phyloP scores from a whole-genome alignment of 2,329 filamentous ascomycete species.

The Ceratocystiopsis brevicomis region DNA sequence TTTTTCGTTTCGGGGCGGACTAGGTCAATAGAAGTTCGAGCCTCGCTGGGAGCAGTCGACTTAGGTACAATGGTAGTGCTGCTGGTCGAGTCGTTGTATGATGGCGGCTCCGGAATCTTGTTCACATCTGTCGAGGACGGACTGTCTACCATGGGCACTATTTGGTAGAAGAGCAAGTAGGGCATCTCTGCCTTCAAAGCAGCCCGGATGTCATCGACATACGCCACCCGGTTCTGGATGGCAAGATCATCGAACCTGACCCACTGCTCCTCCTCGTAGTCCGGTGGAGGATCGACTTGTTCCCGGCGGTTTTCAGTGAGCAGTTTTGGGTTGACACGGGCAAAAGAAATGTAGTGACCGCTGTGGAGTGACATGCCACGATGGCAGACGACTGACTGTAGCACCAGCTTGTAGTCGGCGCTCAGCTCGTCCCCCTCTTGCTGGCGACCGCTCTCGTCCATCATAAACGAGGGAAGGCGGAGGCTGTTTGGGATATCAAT shows the following conservation, averaged over 20 bases:
- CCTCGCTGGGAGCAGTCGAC: too few species aligned
- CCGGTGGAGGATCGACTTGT: conserved; percentile 37
- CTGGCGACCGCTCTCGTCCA: conserved; percentile 51
- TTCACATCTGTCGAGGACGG: conserved; percentile 27
- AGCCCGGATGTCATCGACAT: conserved; percentile 59
- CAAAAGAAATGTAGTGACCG: conserved; percentile 79
- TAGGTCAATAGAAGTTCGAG: too few species aligned
- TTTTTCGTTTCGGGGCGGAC: too few species aligned
- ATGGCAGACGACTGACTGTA: conserved; percentile 88
- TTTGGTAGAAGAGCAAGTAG: conserved; percentile 89
- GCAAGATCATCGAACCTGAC: conserved; percentile 80
- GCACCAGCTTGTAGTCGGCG: conserved; percentile 79
- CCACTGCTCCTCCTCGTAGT: conserved; percentile 61
- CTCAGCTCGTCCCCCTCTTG: conserved; percentile 43
- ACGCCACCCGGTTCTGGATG: conserved; percentile 46
- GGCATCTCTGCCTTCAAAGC: conserved; percentile 75
- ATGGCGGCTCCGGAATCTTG: conserved; percentile 33
- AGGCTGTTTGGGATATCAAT: conserved; percentile 74
- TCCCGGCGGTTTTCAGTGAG: conserved; percentile 40
- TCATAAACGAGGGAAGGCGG: conserved; percentile 76
- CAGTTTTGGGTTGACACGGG: conserved; percentile 49
- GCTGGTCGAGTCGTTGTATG: conserved; percentile 34
- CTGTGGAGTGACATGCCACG: conserved; percentile 69
- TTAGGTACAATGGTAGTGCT: conserved; percentile 10
- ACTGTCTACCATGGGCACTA: conserved; percentile 61